These are phyloP conservation scores for Rhodotorula kratochvilovae DNA, from an alignment of 768 basidiomycete species.

Conservation along the genomic window DNA sequence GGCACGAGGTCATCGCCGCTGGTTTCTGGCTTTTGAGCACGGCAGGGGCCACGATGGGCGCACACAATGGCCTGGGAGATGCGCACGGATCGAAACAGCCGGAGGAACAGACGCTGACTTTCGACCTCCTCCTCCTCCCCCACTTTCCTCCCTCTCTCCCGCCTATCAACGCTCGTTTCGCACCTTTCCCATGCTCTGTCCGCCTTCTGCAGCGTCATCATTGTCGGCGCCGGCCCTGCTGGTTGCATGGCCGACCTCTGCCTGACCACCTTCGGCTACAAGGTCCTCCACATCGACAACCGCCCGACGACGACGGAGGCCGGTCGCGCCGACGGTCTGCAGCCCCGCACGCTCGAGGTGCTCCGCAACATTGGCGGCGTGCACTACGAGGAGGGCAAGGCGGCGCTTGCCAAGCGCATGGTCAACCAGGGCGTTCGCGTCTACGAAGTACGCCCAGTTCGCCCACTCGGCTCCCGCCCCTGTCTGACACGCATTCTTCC, in stretches of 20 bases:
- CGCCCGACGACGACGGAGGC: conserved; percentile 25
- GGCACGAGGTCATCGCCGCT: no score
- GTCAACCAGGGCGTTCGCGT: conserved; percentile 41
- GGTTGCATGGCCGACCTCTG: conserved; percentile 42
- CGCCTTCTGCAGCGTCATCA: conserved; percentile 9
- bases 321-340: conserved; percentile 37
- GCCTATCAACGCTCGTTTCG: no score
- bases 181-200: neutral
- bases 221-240: conserved; percentile 40
- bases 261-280: conserved; percentile 40
- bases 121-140: neutral
- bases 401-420: conserved; percentile 40
- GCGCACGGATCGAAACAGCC: neutral
- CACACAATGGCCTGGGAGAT: neutral
- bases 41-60: rapidly evolving
- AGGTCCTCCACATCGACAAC: conserved; percentile 41
- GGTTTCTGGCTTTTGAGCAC: neutral
- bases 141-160: neutral
- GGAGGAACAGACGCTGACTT: neutral
- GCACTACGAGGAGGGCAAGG: conserved; percentile 37
- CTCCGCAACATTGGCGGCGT: conserved; percentile 42
- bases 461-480: no score
- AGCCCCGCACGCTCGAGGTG: conserved; percentile 42
- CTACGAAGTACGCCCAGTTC: neutral
- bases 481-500: neutral